Base-by-base conservation (phyloP, 352 stramenopile species). In the Phytophthora meadii region DNA sequence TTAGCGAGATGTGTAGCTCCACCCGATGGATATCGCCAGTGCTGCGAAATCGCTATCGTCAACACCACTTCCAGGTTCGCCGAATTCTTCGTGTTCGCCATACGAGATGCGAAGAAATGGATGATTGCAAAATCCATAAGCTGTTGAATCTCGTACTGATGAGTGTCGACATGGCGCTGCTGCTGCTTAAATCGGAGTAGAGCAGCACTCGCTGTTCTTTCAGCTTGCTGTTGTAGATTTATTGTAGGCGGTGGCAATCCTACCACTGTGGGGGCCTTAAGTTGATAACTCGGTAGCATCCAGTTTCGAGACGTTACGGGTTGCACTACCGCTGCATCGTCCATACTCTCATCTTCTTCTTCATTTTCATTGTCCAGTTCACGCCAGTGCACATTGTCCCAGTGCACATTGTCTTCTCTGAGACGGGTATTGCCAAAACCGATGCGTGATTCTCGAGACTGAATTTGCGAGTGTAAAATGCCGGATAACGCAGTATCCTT, bases 121-220 rank as follows among this genome's bases (percentile, higher is more conserved):
- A 75, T 12, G 11, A 72, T 61, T 7, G 51, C 45, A 12, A 75
- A 36, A 34, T 75, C 68, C 4, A 56, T 69, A n/a, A 73, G 48
- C 24, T 73, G 47, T 10, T 69, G 59, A n/a, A 73, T 37, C 22
- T 65, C 65, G 19, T 46, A 46, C 40, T 41, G 52, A 3, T 69
- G 59, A 12, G 1, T 61, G 14, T 50, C 40, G 15, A 61, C 36
- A 36, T 68, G 59, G 0, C 48, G 46, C 22, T 65, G 65, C 11
- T 58, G 65, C 42, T 61, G 65, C 32, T 61, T 54, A 8, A 69
- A 54, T 14, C 32, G 59, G 11, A 30, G n/a, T 4, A 69, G 22
- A 22, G 4, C 37, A 8, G 19, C 19, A 22, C 19, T 54, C 5
- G 52, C 42, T 6, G 42, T 11, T 24, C 8, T 40, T 39, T 68